A percentile compares a stretch with the other conserved stretches of the same genome.
phyloP scores from a whole-genome alignment of 345 rosid species.

The Carallia brachiata region DNA sequence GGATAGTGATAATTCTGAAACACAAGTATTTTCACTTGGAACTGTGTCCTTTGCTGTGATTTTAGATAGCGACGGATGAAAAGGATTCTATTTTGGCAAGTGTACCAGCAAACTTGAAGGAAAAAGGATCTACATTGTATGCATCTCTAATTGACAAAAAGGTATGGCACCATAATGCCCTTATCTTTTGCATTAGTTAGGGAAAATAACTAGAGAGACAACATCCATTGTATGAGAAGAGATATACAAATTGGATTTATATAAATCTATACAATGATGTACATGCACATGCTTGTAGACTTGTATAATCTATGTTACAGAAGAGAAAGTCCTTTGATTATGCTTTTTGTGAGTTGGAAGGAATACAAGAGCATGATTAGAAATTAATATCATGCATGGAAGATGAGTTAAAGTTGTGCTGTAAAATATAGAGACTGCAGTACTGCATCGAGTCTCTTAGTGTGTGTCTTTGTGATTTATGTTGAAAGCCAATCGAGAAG shows the following conservation, averaged over 20 bases:
- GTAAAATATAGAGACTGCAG: not conserved
- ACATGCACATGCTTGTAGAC: not conserved
- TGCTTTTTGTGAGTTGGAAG: not conserved
- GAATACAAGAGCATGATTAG: conserved; percentile 7
- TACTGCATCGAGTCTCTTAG: not conserved
- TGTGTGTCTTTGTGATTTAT: conserved; percentile 1
- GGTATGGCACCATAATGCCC: conserved; percentile 33
- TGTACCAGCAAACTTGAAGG: conserved; percentile 71
- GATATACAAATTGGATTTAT: not conserved
- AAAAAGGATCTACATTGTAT: conserved; percentile 59
- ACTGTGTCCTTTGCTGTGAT: conserved; percentile 3
- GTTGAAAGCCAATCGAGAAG: conserved; percentile 9
- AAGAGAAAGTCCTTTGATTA: not conserved
- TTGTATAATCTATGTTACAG: not conserved
- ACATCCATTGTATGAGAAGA: not conserved
- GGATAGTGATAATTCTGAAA: no score
- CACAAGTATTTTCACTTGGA: not conserved
- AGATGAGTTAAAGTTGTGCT: not conserved
- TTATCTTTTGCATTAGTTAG: no score
- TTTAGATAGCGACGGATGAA: conserved; percentile 73
- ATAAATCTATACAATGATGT: not conserved
- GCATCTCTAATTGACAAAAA: conserved; percentile 73
- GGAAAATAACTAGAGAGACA: not conserved
- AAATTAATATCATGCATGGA: conserved; percentile 5
- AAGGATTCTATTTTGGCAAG: conserved; percentile 70